phyloP scores from a whole-genome alignment of 306 rosid species.

The Sindora glabra region DNA sequence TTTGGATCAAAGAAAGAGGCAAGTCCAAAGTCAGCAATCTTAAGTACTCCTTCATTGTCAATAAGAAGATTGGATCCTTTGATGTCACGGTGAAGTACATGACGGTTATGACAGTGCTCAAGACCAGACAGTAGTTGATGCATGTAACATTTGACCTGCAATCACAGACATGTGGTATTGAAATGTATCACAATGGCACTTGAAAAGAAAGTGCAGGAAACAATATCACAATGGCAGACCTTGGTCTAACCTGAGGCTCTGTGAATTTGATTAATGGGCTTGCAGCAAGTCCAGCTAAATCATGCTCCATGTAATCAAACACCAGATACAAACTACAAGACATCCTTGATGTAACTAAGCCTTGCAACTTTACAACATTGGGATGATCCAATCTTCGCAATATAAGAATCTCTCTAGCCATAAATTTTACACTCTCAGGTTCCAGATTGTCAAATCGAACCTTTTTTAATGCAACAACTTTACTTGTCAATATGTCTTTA shows the following conservation, averaged over 20 bases:
- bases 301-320: conserved; percentile 89
- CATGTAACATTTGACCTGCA: conserved; percentile 91
- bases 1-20: conserved; percentile 83
- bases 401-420: conserved; percentile 93
- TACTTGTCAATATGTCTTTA: conserved; percentile 69
- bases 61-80: conserved; percentile 94
- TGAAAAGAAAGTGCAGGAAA: conserved; percentile 9
- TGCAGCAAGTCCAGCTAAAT: conserved; percentile 90
- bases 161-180: not conserved
- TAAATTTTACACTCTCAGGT: conserved; percentile 92
- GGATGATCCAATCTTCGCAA: conserved; percentile 86
- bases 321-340: conserved; percentile 93
- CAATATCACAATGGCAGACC: conserved; percentile 18
- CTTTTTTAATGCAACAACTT: conserved; percentile 93
- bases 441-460: conserved; percentile 95
- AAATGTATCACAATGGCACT: conserved; percentile 15
- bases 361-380: conserved; percentile 86
- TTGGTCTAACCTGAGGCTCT: conserved; percentile 81
- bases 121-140: conserved; percentile 84
- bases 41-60: conserved; percentile 65
- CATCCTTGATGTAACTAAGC: conserved; percentile 96
- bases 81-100: conserved; percentile 87
- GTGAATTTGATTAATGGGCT: conserved; percentile 83
- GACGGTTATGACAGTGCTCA: conserved; percentile 81
- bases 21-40: conserved; percentile 88